Percentiles rank a stretch among this genome's conserved stretches.
phyloP scores from a whole-genome alignment of 805 yeast species.

The Komagataella populi region DNA sequence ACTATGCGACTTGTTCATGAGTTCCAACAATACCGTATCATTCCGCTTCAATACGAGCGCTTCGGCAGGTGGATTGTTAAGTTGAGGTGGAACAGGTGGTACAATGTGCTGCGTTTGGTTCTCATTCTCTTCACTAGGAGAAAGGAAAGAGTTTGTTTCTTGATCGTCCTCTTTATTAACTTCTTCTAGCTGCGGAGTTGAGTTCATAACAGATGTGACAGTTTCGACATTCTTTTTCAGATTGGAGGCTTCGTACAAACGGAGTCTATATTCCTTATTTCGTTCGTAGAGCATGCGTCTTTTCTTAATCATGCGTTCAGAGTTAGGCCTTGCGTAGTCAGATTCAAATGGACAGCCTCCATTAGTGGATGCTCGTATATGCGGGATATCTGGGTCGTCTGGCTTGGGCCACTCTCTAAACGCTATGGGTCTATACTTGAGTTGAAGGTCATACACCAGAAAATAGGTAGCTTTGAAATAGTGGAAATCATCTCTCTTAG shows the following conservation, averaged over 20 bases:
- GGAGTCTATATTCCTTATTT: constrained; percentile 17
- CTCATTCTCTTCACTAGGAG: background rate
- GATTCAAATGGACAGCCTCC: constrained; percentile 80
- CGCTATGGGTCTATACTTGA: constrained; percentile 68
- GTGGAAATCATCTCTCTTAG: constrained; percentile 72
- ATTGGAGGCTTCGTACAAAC: constrained; percentile 7
- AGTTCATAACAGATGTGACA: background rate
- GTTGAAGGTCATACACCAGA: constrained; percentile 69
- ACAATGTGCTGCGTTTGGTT: constrained; percentile 6
- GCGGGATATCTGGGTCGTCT: constrained; percentile 27
- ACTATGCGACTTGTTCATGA: background rate
- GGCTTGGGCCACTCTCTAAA: constrained; percentile 63
- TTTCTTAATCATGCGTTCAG: constrained; percentile 14
- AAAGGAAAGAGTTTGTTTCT: background rate
- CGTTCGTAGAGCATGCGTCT: constrained; percentile 17
- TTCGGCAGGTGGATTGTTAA: constrained; percentile 12
- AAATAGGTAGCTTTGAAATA: constrained; percentile 67
- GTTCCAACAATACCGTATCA: background rate
- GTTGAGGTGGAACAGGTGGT: constrained; percentile 11
- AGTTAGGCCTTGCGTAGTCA: constrained; percentile 24
- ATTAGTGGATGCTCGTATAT: constrained; percentile 42
- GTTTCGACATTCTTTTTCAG: background rate
- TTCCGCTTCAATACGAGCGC: background rate
- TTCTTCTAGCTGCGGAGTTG: background rate
- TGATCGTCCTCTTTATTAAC: background rate